Percentiles rank a stretch among this genome's conserved stretches.
Evolutionary conservation across 805 yeast species (phyloP).

Genomic region (Candida ovalis): DNA sequence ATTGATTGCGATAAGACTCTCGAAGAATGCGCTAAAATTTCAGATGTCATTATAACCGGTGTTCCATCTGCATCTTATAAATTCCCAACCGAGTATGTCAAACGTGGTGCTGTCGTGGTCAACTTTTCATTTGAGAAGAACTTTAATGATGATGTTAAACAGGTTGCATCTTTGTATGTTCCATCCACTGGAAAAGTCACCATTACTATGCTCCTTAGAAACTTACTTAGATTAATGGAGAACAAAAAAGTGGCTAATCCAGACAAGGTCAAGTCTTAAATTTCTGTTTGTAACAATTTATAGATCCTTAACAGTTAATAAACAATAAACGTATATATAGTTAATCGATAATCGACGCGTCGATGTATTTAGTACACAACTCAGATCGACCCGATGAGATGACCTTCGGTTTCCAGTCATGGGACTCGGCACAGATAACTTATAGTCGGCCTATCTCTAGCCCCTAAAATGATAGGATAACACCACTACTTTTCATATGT

Average conservation of each 20-base stretch:
- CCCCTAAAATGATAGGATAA: too few species aligned
- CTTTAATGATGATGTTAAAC: slow-evolving; percentile 78
- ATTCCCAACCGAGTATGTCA: slow-evolving; percentile 76
- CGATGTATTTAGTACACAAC: neutral
- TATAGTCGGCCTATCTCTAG: too few species aligned
- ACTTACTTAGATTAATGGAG: slow-evolving; percentile 74
- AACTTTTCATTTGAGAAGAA: slow-evolving; percentile 89
- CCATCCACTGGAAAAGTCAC: slow-evolving; percentile 97
- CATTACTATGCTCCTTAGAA: slow-evolving; percentile 88
- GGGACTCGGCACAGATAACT: too few species aligned
- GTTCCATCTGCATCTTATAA: slow-evolving; percentile 84
- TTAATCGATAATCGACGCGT: neutral
- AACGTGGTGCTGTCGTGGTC: slow-evolving; percentile 85
- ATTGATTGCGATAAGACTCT: slow-evolving; percentile 50
- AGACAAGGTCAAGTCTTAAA: neutral
- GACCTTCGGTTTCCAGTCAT: too few species aligned
- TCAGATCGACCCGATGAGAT: neutral
- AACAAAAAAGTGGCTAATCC: slow-evolving; percentile 40
- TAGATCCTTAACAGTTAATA: neutral
- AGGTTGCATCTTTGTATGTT: slow-evolving; percentile 84
- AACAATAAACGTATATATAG: neutral
- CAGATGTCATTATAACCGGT: slow-evolving; percentile 95
- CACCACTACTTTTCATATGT: too few species aligned
- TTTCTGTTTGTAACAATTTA: neutral
- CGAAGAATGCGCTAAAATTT: slow-evolving; percentile 61